phyloP scores from a whole-genome alignment of 129 eudicot species.

The Rutidosis leptorrhynchoides region DNA sequence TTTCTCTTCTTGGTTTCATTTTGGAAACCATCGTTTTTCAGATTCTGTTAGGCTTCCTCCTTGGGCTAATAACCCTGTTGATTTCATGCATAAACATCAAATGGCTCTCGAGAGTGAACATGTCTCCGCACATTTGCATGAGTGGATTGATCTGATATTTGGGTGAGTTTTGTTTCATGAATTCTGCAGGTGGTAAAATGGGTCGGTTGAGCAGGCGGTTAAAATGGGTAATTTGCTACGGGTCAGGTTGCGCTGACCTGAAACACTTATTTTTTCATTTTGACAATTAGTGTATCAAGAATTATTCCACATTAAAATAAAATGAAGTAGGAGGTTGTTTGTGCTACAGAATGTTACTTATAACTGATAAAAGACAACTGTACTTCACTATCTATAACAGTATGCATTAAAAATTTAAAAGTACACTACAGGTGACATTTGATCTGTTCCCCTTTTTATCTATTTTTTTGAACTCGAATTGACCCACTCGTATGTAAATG shows the following conservation, averaged over 20 bases:
- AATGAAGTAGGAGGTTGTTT: not conserved
- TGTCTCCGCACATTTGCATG: constrained; percentile 89
- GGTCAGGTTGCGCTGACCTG: not conserved
- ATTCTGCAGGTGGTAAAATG: constrained; percentile 7
- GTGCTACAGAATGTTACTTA: too few relatives aligned
- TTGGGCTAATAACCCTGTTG: constrained; percentile 92
- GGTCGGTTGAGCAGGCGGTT: not conserved
- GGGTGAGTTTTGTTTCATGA: constrained; percentile 50
- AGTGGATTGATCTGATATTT: constrained; percentile 95
- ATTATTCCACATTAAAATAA: not conserved
- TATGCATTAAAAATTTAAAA: not conserved
- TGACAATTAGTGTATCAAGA: not conserved
- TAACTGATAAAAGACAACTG: too few relatives aligned
- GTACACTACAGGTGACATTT: not conserved
- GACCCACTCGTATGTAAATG: constrained; percentile 2
- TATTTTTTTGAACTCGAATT: not conserved
- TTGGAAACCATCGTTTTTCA: constrained; percentile 27
- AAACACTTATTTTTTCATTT: not conserved
- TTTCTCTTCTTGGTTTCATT: constrained; percentile 12
- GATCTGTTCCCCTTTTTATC: not conserved
- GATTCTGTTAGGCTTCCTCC: constrained; percentile 85
- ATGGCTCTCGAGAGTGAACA: constrained; percentile 97
- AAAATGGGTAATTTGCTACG: not conserved
- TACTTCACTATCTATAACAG: too few relatives aligned
- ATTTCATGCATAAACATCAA: constrained; percentile 79